phyloP scores from a whole-genome alignment of 441 rosid species.

The Pelargonium fulgidum region DNA sequence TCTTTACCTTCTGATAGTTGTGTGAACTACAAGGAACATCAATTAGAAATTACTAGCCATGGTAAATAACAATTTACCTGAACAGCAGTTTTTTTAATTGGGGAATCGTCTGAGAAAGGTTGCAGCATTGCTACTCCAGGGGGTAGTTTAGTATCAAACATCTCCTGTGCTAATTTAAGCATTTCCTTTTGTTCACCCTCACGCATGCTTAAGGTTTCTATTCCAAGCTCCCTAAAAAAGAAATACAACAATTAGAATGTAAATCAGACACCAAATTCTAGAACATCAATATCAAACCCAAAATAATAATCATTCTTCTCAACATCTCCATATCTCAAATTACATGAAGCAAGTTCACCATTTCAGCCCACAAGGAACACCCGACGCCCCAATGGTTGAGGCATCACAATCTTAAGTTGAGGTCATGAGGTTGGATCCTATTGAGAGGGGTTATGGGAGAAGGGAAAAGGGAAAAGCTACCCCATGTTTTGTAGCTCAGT shows the following conservation, averaged over 20 bases:
- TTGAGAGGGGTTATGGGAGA: not conserved
- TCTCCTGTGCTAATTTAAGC: conserved; percentile 69
- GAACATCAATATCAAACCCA: not conserved
- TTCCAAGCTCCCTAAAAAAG: conserved; percentile 67
- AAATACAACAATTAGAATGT: not conserved
- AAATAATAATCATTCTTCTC: not conserved
- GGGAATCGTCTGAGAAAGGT: conserved; percentile 83
- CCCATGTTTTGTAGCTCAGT: too few relatives aligned
- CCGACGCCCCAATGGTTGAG: too few relatives aligned
- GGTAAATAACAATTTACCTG: conserved; percentile 36
- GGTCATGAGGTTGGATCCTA: too few relatives aligned
- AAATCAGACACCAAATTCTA: not conserved
- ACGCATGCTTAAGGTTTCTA: conserved; percentile 53
- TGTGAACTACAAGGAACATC: too few relatives aligned
- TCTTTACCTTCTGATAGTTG: too few relatives aligned
- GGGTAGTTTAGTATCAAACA: conserved; percentile 89
- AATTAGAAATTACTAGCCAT: not conserved
- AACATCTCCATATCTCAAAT: not conserved
- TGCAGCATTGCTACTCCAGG: conserved; percentile 72
- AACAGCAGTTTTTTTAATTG: conserved; percentile 67
- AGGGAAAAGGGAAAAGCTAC: too few relatives aligned
- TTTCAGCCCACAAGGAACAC: too few relatives aligned
- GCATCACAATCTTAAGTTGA: too few relatives aligned
- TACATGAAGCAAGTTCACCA: not conserved
- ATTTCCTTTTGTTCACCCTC: conserved; percentile 64